Evolutionary conservation across 192 early-diverging fungal species (phyloP), one percentile per base, ranked within the genome.

Genomic region (Coemansia sp.): DNA sequence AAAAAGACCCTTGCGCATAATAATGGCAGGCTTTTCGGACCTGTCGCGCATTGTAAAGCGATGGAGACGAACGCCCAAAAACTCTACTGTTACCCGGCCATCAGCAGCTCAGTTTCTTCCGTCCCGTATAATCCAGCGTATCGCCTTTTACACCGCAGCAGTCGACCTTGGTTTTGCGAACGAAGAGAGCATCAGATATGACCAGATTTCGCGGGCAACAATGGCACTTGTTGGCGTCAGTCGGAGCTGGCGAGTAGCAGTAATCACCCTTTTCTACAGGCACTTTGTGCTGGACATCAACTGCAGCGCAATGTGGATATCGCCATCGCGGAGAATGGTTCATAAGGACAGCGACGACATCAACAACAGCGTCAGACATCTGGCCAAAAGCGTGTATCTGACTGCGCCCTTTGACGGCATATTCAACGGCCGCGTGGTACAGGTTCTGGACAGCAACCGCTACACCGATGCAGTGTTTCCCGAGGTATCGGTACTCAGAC

Each of bases 211-310:
- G 0, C 54, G 65, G 25, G 71, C 67, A 25, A 31, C 68, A 2
- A 59, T 31, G 12, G 42, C 76, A 1, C 28, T 79, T 31, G 67
- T 69, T 10, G 63, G 56, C 1, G 76, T 79, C 20, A 73, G 76
- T 28, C 71, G 71, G 14, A 70, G 56, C 64, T 79, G 76, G 76
- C 76, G 76, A 2, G 71, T 70, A 11, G 64, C 71, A 2, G 61
- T 64, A 28, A 64, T 73, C 4, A 25, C 67, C 2, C 10, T 70
- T 40, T 79, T 79, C 51, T 79, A 79, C 48, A 63, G 65, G 36
- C 71, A 73, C 30, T 73, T 73, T 60, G 64, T 61, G 2, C 57
- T 79, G 5, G 71, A 73, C 58, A 70, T 79, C 45, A 79, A 73
- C 68, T 73, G 67, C 25, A 67, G 58, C 0, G 67, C 76, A 1